Evolutionary conservation across 352 stramenopile genomes (phyloP).

Genomic region (Pythium phragmitis): DNA sequence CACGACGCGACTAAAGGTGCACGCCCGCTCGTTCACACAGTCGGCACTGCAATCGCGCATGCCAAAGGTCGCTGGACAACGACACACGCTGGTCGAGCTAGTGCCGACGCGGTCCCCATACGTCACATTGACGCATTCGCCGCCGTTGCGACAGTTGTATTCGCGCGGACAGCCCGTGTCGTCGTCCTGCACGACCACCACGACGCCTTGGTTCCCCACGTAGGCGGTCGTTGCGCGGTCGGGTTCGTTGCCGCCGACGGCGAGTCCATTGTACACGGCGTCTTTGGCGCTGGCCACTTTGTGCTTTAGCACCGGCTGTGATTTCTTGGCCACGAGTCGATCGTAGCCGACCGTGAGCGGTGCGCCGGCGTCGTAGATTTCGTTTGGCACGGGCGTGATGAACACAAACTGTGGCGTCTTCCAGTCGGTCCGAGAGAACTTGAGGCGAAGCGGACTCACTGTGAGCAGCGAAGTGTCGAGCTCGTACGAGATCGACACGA

Average conservation of each 20-base stretch:
- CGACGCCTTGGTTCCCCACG: conserved; percentile 41
- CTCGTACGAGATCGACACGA: conserved; percentile 46
- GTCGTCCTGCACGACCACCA: conserved; percentile 50
- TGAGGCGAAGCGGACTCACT: conserved; percentile 39
- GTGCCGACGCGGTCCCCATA: conserved; percentile 12
- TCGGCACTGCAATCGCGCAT: conserved; percentile 53
- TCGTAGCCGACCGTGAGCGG: conserved; percentile 58
- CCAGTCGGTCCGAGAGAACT: conserved; percentile 53
- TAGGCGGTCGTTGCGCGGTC: conserved; percentile 29
- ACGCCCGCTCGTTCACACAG: conserved; percentile 44
- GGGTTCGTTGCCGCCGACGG: conserved; percentile 51
- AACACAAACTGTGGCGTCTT: conserved; percentile 45
- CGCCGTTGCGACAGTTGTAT: conserved; percentile 52
- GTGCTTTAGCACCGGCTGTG: conserved; percentile 45
- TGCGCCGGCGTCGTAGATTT: conserved; percentile 46
- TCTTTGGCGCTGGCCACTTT: conserved; percentile 38
- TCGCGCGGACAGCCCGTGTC: conserved; percentile 66
- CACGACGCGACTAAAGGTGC: conserved; percentile 47
- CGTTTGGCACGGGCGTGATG: conserved; percentile 45
- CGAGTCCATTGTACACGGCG: conserved; percentile 40
- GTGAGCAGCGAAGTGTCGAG: conserved; percentile 37
- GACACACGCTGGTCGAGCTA: conserved; percentile 30
- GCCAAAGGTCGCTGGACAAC: conserved; percentile 48
- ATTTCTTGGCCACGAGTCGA: conserved; percentile 47
- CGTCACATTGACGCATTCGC: conserved; percentile 37